Evolutionary conservation across 169 alveolate species (phyloP).

Genomic region (Plasmodium gallinaceum): DNA sequence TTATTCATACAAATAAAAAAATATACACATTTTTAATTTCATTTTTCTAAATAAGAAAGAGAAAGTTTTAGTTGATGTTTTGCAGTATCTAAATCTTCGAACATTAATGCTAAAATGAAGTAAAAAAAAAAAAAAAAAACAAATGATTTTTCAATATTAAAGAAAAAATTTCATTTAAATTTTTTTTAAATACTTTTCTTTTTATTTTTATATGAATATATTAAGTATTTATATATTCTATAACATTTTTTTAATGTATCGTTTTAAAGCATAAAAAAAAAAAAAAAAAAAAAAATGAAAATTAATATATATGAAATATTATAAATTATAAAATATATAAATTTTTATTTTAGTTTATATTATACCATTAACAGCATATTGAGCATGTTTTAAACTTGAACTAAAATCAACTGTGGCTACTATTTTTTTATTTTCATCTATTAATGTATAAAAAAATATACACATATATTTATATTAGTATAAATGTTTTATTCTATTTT

Average conservation of each 20-base stretch:
- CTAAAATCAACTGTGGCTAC: conserved; percentile 22
- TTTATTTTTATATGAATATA: no score
- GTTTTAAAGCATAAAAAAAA: no score
- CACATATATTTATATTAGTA: conserved; percentile 5
- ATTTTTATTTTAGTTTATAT: background rate
- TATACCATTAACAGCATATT: conserved; percentile 74
- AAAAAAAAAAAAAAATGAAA: no score
- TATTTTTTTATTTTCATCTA: background rate
- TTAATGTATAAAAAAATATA: background rate
- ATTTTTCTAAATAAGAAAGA: conserved; percentile 38
- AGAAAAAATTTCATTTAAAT: no score
- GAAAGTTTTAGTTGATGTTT: conserved; percentile 33
- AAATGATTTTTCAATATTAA: background rate
- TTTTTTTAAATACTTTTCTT: no score
- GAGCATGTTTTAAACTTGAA: conserved; percentile 69
- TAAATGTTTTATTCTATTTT: background rate
- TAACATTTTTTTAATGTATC: no score
- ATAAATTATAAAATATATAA: no score
- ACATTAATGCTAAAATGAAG: conserved; percentile 43
- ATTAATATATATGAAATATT: no score
- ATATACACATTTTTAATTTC: no score
- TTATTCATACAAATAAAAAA: no score
- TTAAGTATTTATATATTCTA: no score
- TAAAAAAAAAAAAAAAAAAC: background rate
- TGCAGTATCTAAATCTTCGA: conserved; percentile 70